A percentile compares a stretch with the other conserved stretches of the same genome.
Evolutionary conservation across 2,329 filamentous ascomycete species (phyloP).

Genomic region (Teratosphaeria nubilosa): DNA sequence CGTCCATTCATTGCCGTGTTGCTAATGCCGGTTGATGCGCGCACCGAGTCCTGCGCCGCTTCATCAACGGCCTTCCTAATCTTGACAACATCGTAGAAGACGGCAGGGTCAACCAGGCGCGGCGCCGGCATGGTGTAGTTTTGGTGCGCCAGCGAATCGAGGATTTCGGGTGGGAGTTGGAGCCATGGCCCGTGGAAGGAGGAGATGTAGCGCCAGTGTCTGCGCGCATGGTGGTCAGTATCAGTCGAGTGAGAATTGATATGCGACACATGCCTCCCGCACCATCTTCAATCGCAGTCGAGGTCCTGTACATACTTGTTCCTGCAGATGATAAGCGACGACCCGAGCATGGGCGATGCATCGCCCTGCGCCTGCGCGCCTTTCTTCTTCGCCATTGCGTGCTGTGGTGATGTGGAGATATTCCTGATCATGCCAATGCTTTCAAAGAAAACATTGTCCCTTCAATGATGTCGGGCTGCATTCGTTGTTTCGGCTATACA

Average conservation of each 20-base stretch:
- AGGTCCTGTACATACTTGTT: conserved; percentile 51
- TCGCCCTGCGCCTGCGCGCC: conserved; percentile 10
- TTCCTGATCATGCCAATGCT: neutral
- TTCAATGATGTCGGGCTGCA: neutral
- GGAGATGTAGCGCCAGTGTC: conserved; percentile 78
- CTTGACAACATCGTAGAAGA: conserved; percentile 77
- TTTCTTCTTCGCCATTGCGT: conserved; percentile 26
- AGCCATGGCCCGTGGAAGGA: conserved; percentile 78
- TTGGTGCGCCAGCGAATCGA: conserved; percentile 67
- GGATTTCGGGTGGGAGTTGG: conserved; percentile 65
- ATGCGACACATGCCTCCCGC: neutral
- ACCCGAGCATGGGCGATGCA: conserved; percentile 28
- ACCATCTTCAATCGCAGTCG: neutral
- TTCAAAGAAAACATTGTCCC: neutral
- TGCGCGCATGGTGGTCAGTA: conserved; percentile 26
- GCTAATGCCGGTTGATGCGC: conserved; percentile 63
- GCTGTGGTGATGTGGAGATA: neutral
- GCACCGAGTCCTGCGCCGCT: conserved; percentile 65
- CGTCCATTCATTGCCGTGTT: conserved; percentile 51
- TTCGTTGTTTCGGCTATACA: neutral
- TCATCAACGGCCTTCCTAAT: conserved; percentile 72
- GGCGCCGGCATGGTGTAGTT: conserved; percentile 71
- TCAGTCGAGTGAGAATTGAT: neutral
- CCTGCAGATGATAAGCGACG: conserved; percentile 52
- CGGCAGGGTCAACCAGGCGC: conserved; percentile 65